Evolutionary conservation across 768 basidiomycete species (phyloP), one percentile per base, ranked within the genome.

Genomic region (Boletellus sp.): DNA sequence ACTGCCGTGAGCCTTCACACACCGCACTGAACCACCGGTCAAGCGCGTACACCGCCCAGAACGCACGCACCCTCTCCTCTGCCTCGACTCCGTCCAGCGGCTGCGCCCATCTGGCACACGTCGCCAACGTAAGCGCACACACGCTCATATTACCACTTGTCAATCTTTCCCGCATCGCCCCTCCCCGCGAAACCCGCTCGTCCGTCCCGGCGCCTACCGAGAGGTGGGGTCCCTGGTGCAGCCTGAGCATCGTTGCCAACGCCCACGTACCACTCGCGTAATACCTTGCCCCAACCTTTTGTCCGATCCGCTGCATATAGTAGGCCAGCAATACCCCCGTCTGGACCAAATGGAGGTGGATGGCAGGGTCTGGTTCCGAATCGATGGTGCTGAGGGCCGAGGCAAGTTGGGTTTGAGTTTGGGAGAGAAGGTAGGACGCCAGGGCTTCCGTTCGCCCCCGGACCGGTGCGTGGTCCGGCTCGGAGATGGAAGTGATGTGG

Each of bases 261-360:
- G 67, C 63, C 54, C 77, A 67, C 44, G 80, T 70, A 11, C 76
- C 68, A 41, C 76, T 75, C 20, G 77, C 71, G 52, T 78, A 79
- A 49, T 76, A 75, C 59, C 80, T 80, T 7, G 84, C 87, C 53
- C 84, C 82, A 2, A 85, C 70, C 32, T 78, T 65, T 28, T 78
- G 73, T 47, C 81, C 83, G 17, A 70, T 75, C 42, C 79, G 77
- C 59, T 83, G 78, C 59, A 87, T 80, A 62, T 83, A 87, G 56
- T 80, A 77, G 1, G 81, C 71, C 23, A 89, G 70, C n/a, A 90
- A 72, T 4, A 87, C 68, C 51, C 86, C 77, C 0, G 80, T 75
- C 52, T 85, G 84, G 9, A 85, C 58, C 15, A 80, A 76, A 45
- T 82, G 76, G 16, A 84, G 57, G 28, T 80, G 68, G 58, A 49